phyloP scores from a whole-genome alignment of 306 rosid genomes.

The Casuarina cunninghamiana region DNA sequence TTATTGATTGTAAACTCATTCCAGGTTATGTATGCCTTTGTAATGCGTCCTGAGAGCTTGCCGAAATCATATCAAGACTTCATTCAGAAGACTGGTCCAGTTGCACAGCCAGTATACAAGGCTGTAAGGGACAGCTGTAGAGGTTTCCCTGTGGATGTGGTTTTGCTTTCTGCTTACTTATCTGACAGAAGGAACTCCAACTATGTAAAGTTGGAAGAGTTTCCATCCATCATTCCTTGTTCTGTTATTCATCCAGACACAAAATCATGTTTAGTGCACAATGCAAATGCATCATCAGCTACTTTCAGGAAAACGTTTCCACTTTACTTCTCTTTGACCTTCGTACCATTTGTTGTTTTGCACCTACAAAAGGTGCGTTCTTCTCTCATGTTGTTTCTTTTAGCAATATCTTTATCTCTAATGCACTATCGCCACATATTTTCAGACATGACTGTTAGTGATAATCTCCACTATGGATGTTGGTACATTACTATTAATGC shows the following conservation, averaged over 20 bases:
- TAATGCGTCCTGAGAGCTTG: constrained; percentile 98
- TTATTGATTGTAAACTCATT: constrained; percentile 18
- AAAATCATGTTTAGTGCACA: constrained; percentile 77
- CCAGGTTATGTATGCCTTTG: constrained; percentile 97
- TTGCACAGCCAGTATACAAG: constrained; percentile 88
- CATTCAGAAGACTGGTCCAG: constrained; percentile 95
- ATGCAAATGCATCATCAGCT: constrained; percentile 72
- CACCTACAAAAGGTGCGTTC: constrained; percentile 81
- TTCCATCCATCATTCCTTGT: constrained; percentile 87
- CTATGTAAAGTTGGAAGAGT: constrained; percentile 69
- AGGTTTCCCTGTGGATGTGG: constrained; percentile 70
- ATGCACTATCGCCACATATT: background rate
- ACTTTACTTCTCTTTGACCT: constrained; percentile 91
- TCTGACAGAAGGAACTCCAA: constrained; percentile 48
- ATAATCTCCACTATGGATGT: background rate
- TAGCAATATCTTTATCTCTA: background rate
- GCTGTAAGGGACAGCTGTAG: constrained; percentile 91
- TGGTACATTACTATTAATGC: background rate
- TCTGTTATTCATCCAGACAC: constrained; percentile 78
- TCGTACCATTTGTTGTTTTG: constrained; percentile 92
- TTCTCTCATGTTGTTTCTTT: constrained; percentile 15
- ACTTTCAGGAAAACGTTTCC: constrained; percentile 94
- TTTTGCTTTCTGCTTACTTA: constrained; percentile 69
- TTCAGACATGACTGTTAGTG: background rate
- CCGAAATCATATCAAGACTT: constrained; percentile 91